Base-by-base conservation (phyloP, 2,329 filamentous ascomycete species). In the Colletotrichum agaves region DNA sequence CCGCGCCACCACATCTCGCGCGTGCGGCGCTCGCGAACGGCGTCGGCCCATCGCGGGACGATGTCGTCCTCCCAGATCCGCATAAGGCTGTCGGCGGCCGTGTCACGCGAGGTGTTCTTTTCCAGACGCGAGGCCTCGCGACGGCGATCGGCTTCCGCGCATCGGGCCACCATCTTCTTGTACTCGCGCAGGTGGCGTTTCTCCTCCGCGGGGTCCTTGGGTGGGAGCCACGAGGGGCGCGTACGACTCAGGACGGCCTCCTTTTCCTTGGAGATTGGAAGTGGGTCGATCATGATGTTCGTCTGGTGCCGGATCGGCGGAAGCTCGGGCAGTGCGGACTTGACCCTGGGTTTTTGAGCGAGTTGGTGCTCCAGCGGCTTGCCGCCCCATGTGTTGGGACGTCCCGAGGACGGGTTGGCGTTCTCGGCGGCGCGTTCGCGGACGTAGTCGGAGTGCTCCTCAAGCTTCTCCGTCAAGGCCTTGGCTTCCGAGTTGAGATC, bases 131-230 rank as follows among this genome's bases (percentile, higher is more conserved):
- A 80, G 0, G 83, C 84, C 71, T 90, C 87, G 71, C 81, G 87
- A 73, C 85, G 85, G 65, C 86, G 85, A 35, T 90, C 88, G 0
- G 87, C 85, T 73, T 88, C 87, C 58, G 82, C 78, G 71, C 88
- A 89, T 49, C 82, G 82, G 0, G 84, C 85, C 90, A 95, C 93
- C 91, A 96, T 94, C 77, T 86, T 89, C 79, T 94, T 90, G 75
- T 94, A 96, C 76, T 96, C 90, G 74, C 88, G 94, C 71, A 99
- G 77, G 78, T 99, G 96, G 72, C 90, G 91, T 76, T 88, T 92
- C 81, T 99, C 96, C 78, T 99, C 96, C 61, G 92, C 92, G 2
- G 93, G 94, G 71, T 96, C 90, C 79, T 96, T 96, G 1, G 93
- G 93, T 1, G 93, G 93, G 2, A 96, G 82, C 93, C 93, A 96